Conservation (phyloP, 1,284 basidiomycete species). For the Rhodotorula sp. region DNA sequence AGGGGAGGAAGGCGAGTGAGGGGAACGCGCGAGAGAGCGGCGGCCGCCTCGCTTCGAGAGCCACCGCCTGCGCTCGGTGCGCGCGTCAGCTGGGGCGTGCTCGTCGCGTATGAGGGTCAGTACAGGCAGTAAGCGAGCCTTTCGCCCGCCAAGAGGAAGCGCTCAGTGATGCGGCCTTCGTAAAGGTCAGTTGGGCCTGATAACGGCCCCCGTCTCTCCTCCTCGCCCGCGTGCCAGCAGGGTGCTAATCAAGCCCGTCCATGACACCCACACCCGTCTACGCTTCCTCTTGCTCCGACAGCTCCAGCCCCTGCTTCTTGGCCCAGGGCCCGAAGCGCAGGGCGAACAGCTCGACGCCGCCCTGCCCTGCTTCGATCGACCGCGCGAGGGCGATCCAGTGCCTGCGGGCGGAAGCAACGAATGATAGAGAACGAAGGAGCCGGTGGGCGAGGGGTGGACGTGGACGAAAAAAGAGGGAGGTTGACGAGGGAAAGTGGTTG, state of each 20-base stretch:
- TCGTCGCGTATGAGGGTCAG: too few relatives aligned
- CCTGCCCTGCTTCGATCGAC: slow-evolving; percentile 32
- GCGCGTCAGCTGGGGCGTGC: too few relatives aligned
- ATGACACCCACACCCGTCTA: background rate
- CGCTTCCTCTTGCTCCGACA: background rate
- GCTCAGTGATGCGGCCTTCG: too few relatives aligned
- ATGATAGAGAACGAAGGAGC: too few relatives aligned
- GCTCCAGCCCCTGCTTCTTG: background rate
- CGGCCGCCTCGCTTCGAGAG: too few relatives aligned
- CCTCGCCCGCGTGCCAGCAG: too few relatives aligned
- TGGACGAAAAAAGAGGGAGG: too few relatives aligned
- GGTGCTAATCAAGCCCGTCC: background rate
- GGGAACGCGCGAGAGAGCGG: background rate
- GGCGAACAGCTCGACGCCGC: slow-evolving; percentile 27
- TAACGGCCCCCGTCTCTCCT: too few relatives aligned
- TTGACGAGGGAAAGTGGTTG: background rate
- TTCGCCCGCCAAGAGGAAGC: too few relatives aligned
- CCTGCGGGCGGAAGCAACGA: background rate
- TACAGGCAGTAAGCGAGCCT: too few relatives aligned
- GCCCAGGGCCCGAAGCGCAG: slow-evolving; percentile 20
- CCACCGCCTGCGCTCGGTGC: too few relatives aligned
- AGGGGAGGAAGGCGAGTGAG: background rate
- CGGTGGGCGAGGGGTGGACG: background rate
- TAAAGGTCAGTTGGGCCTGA: too few relatives aligned
- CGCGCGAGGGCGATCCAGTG: slow-evolving; percentile 24